A percentile compares a stretch with the other conserved stretches of the same genome.
phyloP scores from a whole-genome alignment of 2,329 filamentous ascomycete genomes.

The Atkinsonella hypoxylon region DNA sequence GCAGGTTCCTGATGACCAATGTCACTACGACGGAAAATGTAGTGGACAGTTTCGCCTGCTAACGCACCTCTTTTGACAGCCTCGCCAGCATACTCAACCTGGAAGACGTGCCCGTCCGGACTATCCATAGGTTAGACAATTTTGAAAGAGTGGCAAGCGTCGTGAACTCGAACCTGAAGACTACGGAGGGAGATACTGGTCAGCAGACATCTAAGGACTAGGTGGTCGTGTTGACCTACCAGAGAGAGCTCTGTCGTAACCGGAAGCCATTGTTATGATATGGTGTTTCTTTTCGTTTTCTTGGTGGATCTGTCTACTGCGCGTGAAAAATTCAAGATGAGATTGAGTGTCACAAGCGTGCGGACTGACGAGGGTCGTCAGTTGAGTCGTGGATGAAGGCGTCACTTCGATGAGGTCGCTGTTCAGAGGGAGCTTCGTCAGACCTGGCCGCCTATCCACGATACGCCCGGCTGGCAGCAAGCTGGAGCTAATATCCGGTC shows the following conservation, averaged over 20 bases:
- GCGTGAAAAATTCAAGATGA: neutral
- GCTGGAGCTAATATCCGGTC: neutral
- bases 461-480: neutral
- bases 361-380: neutral
- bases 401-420: slow-evolving; percentile 1
- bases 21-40: slow-evolving; percentile 10
- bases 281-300: neutral
- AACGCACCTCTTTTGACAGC: slow-evolving; percentile 86
- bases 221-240: slow-evolving; percentile 47
- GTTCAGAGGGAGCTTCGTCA: slow-evolving; percentile 24
- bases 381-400: slow-evolving; percentile 5
- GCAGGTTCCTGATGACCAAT: slow-evolving; percentile 61
- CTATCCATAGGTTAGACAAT: slow-evolving; percentile 45
- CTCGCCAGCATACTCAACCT: slow-evolving; percentile 98
- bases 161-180: slow-evolving; percentile 57
- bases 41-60: neutral
- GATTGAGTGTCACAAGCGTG: neutral
- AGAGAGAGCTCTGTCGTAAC: slow-evolving; percentile 98
- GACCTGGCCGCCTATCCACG: slow-evolving; percentile 23
- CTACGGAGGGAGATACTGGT: slow-evolving; percentile 40
- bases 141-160: neutral
- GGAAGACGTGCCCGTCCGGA: slow-evolving; percentile 98
- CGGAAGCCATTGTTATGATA: slow-evolving; percentile 58
- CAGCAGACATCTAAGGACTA: neutral
- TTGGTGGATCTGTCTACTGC: neutral